A percentile compares a stretch with the other conserved stretches of the same genome.
phyloP scores from a whole-genome alignment of 1,139 yeast genomes.

The Candida neerlandica region DNA sequence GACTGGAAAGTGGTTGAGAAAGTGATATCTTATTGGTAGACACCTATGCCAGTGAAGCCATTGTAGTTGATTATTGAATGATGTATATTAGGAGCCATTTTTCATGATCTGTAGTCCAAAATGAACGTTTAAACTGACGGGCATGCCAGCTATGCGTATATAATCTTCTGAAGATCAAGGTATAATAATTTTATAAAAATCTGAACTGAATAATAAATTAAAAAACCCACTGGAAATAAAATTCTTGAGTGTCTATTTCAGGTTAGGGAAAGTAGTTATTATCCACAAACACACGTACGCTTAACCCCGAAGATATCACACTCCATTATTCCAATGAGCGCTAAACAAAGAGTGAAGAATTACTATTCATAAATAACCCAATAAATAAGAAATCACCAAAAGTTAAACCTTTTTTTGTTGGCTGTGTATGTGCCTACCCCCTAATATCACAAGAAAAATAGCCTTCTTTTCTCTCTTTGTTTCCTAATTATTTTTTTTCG shows the following conservation, averaged over 20 bases:
- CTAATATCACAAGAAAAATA: conserved; percentile 2
- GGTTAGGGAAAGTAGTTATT: neutral
- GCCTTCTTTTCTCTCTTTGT: neutral
- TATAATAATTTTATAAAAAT: too few species aligned
- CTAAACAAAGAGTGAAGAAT: neutral
- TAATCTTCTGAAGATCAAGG: too few species aligned
- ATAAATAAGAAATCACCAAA: neutral
- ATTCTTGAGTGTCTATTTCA: neutral
- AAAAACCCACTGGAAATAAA: neutral
- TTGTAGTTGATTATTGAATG: too few species aligned
- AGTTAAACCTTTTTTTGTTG: neutral
- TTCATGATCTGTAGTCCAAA: too few species aligned
- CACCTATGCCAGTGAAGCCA: too few species aligned
- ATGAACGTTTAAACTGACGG: too few species aligned
- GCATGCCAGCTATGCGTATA: too few species aligned
- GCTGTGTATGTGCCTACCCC: neutral
- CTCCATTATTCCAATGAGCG: neutral
- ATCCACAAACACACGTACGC: neutral
- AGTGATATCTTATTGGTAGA: too few species aligned
- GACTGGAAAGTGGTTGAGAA: too few species aligned
- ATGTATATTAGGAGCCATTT: too few species aligned
- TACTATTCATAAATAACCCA: neutral
- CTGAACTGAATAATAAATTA: neutral
- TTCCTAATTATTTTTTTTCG: conserved; percentile 1
- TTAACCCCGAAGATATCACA: too few species aligned